These are phyloP conservation scores for Fusarium compactum DNA, from an alignment of 2,329 filamentous ascomycete genomes.

Conservation along the genomic window DNA sequence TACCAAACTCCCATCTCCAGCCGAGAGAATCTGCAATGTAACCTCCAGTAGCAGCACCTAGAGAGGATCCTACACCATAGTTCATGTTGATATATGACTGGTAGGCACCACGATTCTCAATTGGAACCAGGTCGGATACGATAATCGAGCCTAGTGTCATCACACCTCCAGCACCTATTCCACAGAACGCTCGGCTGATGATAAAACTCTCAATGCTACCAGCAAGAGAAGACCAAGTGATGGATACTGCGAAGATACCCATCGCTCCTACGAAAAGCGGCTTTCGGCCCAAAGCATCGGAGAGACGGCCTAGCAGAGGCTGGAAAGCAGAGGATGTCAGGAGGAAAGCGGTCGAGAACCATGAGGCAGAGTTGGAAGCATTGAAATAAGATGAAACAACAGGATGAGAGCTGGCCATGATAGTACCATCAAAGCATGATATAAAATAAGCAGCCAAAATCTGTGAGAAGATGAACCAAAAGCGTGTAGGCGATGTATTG, in stretches of 20 bases:
- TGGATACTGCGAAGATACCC: conserved; percentile 72
- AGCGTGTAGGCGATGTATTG: conserved; percentile 61
- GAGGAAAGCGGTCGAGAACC: conserved; percentile 84
- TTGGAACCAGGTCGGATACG: conserved; percentile 79
- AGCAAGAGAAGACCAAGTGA: conserved; percentile 76
- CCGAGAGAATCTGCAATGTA: conserved; percentile 76
- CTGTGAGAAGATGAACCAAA: conserved; percentile 72
- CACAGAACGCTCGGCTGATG: conserved; percentile 75
- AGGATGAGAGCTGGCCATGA: conserved; percentile 81
- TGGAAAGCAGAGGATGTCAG: conserved; percentile 82
- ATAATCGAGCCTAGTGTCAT: conserved; percentile 78
- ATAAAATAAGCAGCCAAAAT: conserved; percentile 70
- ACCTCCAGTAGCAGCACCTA: conserved; percentile 77
- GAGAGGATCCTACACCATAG: conserved; percentile 68
- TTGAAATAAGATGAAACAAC: conserved; percentile 85
- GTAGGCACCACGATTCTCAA: conserved; percentile 76
- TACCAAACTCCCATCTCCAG: conserved; percentile 79
- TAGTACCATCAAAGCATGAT: conserved; percentile 78
- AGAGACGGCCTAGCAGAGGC: conserved; percentile 79
- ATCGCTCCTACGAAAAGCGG: conserved; percentile 73
- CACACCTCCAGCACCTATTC: conserved; percentile 78
- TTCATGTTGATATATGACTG: conserved; percentile 78
- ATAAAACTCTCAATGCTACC: conserved; percentile 77
- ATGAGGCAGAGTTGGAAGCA: conserved; percentile 82
- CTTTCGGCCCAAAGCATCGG: conserved; percentile 79